These are phyloP conservation scores for Sporothrix euskadiensis DNA, from an alignment of 2,329 filamentous ascomycete species.

Conservation along the genomic window DNA sequence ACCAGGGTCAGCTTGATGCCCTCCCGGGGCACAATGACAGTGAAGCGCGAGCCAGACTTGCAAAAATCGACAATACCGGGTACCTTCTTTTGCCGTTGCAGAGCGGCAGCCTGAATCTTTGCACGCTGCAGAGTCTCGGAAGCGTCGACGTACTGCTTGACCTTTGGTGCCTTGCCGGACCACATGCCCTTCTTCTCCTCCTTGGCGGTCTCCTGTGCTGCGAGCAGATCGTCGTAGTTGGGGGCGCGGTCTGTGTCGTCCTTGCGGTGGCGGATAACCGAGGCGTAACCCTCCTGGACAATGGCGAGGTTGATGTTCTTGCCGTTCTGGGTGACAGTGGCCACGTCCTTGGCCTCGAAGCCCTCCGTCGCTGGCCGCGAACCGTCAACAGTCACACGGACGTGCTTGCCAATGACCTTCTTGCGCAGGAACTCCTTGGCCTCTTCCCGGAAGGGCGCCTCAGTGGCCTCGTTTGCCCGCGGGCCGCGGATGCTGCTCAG, in stretches of 20 bases:
- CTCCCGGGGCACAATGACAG: slow-evolving; percentile 85
- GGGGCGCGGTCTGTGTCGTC: slow-evolving; percentile 92
- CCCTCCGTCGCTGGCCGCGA: slow-evolving; percentile 86
- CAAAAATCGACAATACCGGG: slow-evolving; percentile 95
- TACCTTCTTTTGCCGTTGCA: slow-evolving; percentile 89
- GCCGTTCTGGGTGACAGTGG: slow-evolving; percentile 77
- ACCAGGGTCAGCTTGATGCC: slow-evolving; percentile 94
- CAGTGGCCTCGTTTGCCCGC: slow-evolving; percentile 81
- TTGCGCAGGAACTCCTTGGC: slow-evolving; percentile 96
- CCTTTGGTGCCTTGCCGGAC: slow-evolving; percentile 81
- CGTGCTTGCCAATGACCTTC: slow-evolving; percentile 92
- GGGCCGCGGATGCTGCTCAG: slow-evolving; percentile 92
- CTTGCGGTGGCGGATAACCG: slow-evolving; percentile 90
- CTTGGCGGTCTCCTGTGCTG: slow-evolving; percentile 79
- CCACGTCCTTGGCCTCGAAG: slow-evolving; percentile 93
- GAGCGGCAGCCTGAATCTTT: slow-evolving; percentile 84
- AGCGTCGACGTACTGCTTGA: slow-evolving; percentile 79
- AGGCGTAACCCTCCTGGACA: slow-evolving; percentile 90
- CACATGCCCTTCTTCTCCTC: slow-evolving; percentile 92
- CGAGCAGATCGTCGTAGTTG: slow-evolving; percentile 86
- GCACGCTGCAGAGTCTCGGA: slow-evolving; percentile 93
- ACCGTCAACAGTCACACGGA: slow-evolving; percentile 84
- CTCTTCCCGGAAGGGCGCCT: slow-evolving; percentile 85
- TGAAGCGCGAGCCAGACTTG: slow-evolving; percentile 95
- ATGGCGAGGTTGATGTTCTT: slow-evolving; percentile 83